A percentile compares a stretch with the other conserved stretches of the same genome.
These are phyloP conservation scores for Yarrowia osloensis DNA, from an alignment of 805 yeast genomes.

Conservation along the genomic window DNA sequence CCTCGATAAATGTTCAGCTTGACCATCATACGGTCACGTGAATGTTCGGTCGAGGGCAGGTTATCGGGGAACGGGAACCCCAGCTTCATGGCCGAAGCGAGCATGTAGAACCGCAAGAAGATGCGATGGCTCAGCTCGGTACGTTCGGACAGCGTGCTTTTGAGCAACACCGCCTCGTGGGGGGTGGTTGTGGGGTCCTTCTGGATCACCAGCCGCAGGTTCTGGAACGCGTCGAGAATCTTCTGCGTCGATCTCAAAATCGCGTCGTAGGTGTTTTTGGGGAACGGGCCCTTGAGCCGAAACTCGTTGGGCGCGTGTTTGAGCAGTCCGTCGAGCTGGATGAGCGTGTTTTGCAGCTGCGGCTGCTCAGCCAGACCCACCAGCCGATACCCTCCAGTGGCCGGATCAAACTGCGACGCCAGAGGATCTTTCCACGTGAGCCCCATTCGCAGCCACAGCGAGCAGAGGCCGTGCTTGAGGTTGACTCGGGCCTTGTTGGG, in stretches of 20 bases:
- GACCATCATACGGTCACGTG: constrained; percentile 66
- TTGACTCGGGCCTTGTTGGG: constrained; percentile 78
- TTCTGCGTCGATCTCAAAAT: constrained; percentile 59
- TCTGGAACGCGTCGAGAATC: constrained; percentile 74
- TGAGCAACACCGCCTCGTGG: constrained; percentile 59
- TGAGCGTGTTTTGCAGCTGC: constrained; percentile 56
- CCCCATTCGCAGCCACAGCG: constrained; percentile 79
- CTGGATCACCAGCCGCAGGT: constrained; percentile 66
- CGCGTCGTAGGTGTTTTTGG: constrained; percentile 52
- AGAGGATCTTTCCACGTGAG: constrained; percentile 78
- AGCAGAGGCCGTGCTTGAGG: constrained; percentile 62
- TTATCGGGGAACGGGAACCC: constrained; percentile 78
- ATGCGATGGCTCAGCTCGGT: constrained; percentile 70
- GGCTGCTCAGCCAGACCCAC: constrained; percentile 41
- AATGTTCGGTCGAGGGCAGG: constrained; percentile 75
- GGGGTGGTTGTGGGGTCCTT: constrained; percentile 57
- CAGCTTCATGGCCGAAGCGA: constrained; percentile 66
- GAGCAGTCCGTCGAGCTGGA: constrained; percentile 60
- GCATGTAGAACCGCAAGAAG: constrained; percentile 67
- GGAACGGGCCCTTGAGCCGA: constrained; percentile 73
- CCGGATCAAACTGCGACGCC: constrained; percentile 34
- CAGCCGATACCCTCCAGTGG: constrained; percentile 30
- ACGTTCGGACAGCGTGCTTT: constrained; percentile 54
- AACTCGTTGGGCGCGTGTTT: constrained; percentile 76
- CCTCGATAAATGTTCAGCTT: constrained; percentile 62